Conservation (phyloP, 192 early-diverging fungal genomes). For the Coemansia sp. region DNA sequence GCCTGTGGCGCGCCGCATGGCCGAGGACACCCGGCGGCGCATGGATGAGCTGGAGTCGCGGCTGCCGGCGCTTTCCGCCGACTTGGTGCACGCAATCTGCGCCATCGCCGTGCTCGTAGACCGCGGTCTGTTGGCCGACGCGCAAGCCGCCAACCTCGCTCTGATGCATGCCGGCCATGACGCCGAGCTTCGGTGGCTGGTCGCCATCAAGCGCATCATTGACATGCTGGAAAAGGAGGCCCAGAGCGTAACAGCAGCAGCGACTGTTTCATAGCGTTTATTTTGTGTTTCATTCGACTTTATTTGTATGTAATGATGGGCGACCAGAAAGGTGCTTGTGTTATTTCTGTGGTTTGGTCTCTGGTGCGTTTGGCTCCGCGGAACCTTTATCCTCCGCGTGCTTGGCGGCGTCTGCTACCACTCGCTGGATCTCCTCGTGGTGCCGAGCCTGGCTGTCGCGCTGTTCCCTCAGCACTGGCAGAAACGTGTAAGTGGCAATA, state of each 20-base stretch:
- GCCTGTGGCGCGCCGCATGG: slow-evolving; percentile 22
- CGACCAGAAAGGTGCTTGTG: background rate
- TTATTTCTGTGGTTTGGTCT: background rate
- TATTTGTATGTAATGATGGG: background rate
- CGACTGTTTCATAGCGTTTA: background rate
- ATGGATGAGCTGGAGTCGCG: slow-evolving; percentile 19
- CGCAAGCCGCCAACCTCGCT: slow-evolving; percentile 11
- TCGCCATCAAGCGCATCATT: slow-evolving; percentile 44
- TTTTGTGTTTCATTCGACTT: background rate
- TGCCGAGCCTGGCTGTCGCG: background rate
- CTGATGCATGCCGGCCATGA: slow-evolving; percentile 34
- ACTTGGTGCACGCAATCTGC: slow-evolving; percentile 5
- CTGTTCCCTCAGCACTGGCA: slow-evolving; percentile 15
- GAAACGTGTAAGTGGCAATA: slow-evolving; percentile 29
- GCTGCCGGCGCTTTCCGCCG: slow-evolving; percentile 14
- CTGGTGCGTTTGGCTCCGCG: background rate
- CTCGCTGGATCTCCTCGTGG: slow-evolving; percentile 3
- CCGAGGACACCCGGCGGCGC: slow-evolving; percentile 26
- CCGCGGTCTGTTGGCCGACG: slow-evolving; percentile 2
- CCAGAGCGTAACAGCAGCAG: too few relatives aligned
- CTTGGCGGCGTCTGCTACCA: too few relatives aligned
- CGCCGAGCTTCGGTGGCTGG: slow-evolving; percentile 41
- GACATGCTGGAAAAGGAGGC: slow-evolving; percentile 34
- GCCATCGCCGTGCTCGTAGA: slow-evolving; percentile 24
- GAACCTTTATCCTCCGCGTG: background rate